Percentiles rank a stretch among this genome's conserved stretches.
phyloP scores from a whole-genome alignment of 768 basidiomycete genomes.

The Kwoniella botswanensis region DNA sequence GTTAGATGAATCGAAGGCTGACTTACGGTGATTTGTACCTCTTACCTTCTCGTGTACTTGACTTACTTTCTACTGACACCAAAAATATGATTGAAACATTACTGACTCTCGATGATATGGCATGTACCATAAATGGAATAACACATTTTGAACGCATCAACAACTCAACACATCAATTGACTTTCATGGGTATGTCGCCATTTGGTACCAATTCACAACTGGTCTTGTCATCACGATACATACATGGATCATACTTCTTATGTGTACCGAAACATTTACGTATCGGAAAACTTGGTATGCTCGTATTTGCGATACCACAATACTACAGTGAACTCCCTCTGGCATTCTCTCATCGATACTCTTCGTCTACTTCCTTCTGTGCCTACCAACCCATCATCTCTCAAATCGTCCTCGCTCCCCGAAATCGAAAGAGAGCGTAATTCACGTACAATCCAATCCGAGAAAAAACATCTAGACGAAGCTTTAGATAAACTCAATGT shows the following conservation, averaged over 20 bases:
- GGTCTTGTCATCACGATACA: no score
- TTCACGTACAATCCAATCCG: slow-evolving; percentile 16
- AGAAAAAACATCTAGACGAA: slow-evolving; percentile 35
- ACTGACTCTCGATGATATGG: no score
- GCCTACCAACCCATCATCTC: slow-evolving; percentile 12
- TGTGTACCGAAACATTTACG: no score
- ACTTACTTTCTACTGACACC: no score
- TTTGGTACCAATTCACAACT: no score
- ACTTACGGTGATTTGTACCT: background rate
- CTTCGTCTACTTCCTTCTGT: slow-evolving; percentile 41
- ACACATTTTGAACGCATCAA: no score
- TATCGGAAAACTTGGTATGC: no score
- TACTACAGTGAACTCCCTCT: slow-evolving; percentile 36
- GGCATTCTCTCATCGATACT: slow-evolving; percentile 49
- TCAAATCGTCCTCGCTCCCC: background rate
- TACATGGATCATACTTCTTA: no score
- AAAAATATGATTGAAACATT: no score
- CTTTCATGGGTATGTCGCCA: no score
- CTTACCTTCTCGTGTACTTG: background rate
- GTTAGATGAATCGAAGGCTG: background rate
- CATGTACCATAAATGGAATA: no score
- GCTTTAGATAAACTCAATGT: slow-evolving; percentile 44
- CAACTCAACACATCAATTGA: no score
- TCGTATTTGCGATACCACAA: background rate
- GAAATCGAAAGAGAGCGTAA: slow-evolving; percentile 15